These are phyloP conservation scores for Fusarium sp. DNA, from an alignment of 2,329 filamentous ascomycete species.

Conservation along the genomic window DNA sequence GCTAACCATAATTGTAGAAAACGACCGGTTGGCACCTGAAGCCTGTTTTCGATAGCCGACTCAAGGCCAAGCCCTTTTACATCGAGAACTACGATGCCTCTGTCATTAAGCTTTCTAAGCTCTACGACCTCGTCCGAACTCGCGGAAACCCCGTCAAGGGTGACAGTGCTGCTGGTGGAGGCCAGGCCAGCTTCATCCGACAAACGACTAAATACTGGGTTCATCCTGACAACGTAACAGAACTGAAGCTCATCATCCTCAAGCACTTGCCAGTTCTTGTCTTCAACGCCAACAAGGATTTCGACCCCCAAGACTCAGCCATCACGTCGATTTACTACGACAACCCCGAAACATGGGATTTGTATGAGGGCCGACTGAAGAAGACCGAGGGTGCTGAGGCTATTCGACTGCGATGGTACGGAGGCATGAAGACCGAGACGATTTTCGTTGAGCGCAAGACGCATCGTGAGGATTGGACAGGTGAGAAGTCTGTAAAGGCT, in stretches of 20 bases:
- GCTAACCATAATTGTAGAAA: constrained; percentile 73
- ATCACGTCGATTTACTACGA: constrained; percentile 99
- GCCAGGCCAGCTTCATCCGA: constrained; percentile 94
- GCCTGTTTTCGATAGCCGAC: constrained; percentile 93
- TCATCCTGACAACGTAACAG: constrained; percentile 97
- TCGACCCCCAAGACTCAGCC: constrained; percentile 88
- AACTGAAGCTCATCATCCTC: constrained; percentile 96
- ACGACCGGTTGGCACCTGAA: constrained; percentile 92
- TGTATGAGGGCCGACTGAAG: constrained; percentile 94
- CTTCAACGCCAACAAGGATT: constrained; percentile 97
- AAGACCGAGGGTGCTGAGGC: constrained; percentile 98
- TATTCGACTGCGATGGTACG: constrained; percentile 96
- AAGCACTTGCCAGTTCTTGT: constrained; percentile 98
- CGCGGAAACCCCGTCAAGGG: constrained; percentile 93
- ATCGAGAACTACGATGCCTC: constrained; percentile 98
- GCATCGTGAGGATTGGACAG: constrained; percentile 98
- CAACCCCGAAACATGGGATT: constrained; percentile 91
- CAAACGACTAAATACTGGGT: constrained; percentile 99
- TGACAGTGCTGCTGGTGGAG: constrained; percentile 90
- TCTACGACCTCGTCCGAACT: constrained; percentile 95
- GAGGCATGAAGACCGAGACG: constrained; percentile 93
- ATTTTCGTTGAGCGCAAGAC: constrained; percentile 99
- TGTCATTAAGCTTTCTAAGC: constrained; percentile 91
- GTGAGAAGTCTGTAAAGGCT: constrained; percentile 98
- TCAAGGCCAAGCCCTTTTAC: constrained; percentile 98